Evolutionary conservation across 1,284 basidiomycete genomes (phyloP), one percentile per base, ranked within the genome.

Genomic region (Puccinia novopanici): DNA sequence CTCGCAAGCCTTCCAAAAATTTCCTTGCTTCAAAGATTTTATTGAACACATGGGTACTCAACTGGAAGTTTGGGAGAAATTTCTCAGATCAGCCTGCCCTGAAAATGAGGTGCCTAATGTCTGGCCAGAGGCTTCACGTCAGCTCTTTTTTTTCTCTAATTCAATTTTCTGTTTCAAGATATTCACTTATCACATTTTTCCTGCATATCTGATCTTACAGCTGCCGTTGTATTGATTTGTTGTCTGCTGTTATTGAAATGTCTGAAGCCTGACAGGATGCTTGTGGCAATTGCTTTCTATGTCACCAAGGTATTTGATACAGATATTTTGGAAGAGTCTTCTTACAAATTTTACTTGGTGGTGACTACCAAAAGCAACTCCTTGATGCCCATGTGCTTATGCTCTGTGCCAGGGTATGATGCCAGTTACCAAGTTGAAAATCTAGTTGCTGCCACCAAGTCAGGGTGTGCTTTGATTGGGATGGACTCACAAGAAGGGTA

Each of bases 401-500:
- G n/a, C n/a, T n/a, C n/a, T n/a, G n/a, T n/a, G n/a, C n/a, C 93
- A 0, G 95, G 95, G n/a, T 95, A 97, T 84, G 95, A 98, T 85
- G 95, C 95, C 13, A 95, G 94, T 85, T 98, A 95, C 86, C 90
- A 92, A 75, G 93, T 98, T 45, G 95, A 98, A 84, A 93, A 92
- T 83, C 89, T 97, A 55, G 91, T 95, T 83, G 90, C 91, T 84
- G 90, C 90, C 67, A 90, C 90, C 15, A 81, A 80, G 27, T 73
- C 81, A 55, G 90, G 91, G 42, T 95, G 93, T 82, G 88, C 91
- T 0, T 93, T 93, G 0, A 93, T 98, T 22, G 95, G 95, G 17
- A 97, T 98, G 94, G 95, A 95, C n/a, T 97, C 95, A 0, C 92
- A 94, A 83, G 95, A 98, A 88, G 95, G 95, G n/a, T 95, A 94